phyloP scores from a whole-genome alignment of 2,329 filamentous ascomycete species.

The Hysterium pulicare region DNA sequence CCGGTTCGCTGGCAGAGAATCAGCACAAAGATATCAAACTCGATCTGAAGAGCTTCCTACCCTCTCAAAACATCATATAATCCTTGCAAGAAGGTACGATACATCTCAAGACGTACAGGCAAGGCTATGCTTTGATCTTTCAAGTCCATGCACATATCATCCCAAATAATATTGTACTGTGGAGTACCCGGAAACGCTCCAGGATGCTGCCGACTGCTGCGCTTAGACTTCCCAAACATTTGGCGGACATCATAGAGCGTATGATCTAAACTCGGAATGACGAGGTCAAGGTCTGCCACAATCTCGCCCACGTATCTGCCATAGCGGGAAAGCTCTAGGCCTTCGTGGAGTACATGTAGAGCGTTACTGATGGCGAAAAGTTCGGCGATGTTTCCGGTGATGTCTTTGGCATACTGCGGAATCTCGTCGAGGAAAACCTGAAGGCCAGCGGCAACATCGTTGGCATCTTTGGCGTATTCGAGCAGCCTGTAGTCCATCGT shows the following conservation, averaged over 20 bases:
- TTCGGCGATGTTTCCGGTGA: constrained; percentile 53
- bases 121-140: constrained; percentile 47
- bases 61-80: constrained; percentile 42
- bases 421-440: constrained; percentile 49
- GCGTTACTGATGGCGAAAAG: constrained; percentile 53
- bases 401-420: constrained; percentile 49
- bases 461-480: constrained; percentile 46
- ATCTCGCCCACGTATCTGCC: constrained; percentile 36
- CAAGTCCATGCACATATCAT: constrained; percentile 46
- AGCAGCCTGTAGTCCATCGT: constrained; percentile 37
- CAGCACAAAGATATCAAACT: too few relatives aligned
- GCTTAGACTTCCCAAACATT: constrained; percentile 38
- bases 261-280: constrained; percentile 47
- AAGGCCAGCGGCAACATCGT: constrained; percentile 53
- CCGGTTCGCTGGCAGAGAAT: constrained; percentile 19
- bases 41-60: constrained; percentile 33
- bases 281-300: constrained; percentile 47
- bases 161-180: constrained; percentile 51
- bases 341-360: constrained; percentile 47
- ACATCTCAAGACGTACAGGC: constrained; percentile 47
- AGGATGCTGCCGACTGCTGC: constrained; percentile 23
- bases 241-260: constrained; percentile 51
- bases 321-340: constrained; percentile 40
- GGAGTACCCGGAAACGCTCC: constrained; percentile 37
- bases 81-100: constrained; percentile 49